phyloP scores from a whole-genome alignment of 1,284 basidiomycete genomes.

The Farysia itapuensis region DNA sequence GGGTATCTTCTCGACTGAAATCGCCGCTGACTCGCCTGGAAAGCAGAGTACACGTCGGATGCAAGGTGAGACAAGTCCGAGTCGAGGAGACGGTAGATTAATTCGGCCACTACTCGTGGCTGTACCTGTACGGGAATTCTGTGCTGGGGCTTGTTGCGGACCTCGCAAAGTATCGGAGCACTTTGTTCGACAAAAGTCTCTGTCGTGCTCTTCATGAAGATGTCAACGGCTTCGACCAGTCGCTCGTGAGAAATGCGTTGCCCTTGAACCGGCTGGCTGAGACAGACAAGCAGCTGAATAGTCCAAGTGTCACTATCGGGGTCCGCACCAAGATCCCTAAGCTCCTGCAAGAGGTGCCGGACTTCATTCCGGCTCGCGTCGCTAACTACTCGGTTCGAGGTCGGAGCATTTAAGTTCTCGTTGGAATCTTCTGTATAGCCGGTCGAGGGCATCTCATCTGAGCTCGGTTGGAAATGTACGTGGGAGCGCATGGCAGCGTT shows the following conservation, averaged over 20 bases:
- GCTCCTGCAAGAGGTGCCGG: conserved; percentile 17
- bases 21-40: too few relatives aligned
- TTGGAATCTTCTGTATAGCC: too few relatives aligned
- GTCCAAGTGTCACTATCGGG: conserved; percentile 22
- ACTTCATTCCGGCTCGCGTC: not conserved
- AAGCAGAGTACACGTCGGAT: too few relatives aligned
- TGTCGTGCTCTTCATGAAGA: conserved; percentile 1
- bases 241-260: not conserved
- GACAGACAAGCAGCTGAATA: conserved; percentile 6
- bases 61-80: too few relatives aligned
- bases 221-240: conserved; percentile 1
- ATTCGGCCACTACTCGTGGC: not conserved
- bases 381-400: not conserved
- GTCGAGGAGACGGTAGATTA: not conserved
- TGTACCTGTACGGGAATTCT: too few relatives aligned
- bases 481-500: conserved; percentile 22
- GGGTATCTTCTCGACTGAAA: too few relatives aligned
- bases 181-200: not conserved
- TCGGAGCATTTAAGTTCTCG: too few relatives aligned
- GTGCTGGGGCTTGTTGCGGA: too few relatives aligned
- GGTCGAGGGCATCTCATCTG: not conserved
- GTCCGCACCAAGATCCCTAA: conserved; percentile 11
- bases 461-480: not conserved
- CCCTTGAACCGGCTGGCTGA: not conserved
- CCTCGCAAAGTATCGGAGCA: too few relatives aligned